Conservation (phyloP, 148 eudicot genomes). For the Talinum fruticosum region DNA sequence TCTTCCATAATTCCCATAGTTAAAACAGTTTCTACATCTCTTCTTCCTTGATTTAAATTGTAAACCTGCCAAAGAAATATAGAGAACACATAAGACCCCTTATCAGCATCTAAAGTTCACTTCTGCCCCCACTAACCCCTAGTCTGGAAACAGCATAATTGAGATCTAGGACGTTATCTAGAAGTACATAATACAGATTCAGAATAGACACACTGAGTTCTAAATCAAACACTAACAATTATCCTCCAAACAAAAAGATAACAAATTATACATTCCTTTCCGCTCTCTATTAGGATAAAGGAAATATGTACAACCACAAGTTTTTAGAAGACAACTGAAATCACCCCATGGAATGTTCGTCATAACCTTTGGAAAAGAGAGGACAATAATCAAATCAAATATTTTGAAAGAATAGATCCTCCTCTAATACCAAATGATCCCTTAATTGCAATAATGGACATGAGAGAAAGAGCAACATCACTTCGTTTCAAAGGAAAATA, state of each 20-base stretch:
- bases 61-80: slow-evolving; percentile 58
- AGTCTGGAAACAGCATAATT: slow-evolving; percentile 1
- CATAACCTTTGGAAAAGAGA: neutral
- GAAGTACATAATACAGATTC: neutral
- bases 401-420: neutral
- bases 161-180: neutral
- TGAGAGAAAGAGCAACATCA: neutral
- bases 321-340: neutral
- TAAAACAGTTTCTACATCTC: slow-evolving; percentile 89
- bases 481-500: neutral
- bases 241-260: neutral
- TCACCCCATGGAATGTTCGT: neutral
- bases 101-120: neutral
- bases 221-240: slow-evolving; percentile 1
- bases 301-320: neutral
- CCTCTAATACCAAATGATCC: neutral
- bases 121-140: neutral
- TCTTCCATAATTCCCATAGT: slow-evolving; percentile 99
- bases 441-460: neutral
- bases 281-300: neutral
- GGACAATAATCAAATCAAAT: neutral
- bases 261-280: neutral
- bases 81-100: neutral
- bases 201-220: neutral
- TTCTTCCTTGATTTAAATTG: slow-evolving; percentile 97